These are phyloP conservation scores for Iberis pinnata DNA, from an alignment of 345 rosid species.

Conservation along the genomic window DNA sequence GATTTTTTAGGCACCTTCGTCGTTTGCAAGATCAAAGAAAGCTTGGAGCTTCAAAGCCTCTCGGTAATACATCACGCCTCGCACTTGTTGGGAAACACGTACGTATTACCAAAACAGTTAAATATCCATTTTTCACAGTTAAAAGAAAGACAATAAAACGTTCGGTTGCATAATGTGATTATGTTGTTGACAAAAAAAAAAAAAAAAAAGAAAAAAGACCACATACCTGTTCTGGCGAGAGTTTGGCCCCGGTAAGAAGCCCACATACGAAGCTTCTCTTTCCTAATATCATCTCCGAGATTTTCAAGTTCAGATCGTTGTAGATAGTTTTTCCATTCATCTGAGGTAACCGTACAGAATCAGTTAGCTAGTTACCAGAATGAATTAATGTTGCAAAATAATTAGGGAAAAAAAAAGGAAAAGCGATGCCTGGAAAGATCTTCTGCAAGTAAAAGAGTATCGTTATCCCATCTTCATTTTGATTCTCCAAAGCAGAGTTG, in stretches of 20 bases:
- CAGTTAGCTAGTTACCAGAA: not conserved
- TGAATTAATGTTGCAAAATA: not conserved
- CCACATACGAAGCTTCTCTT: constrained; percentile 68
- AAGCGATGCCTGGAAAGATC: constrained; percentile 62
- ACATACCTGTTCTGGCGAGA: constrained; percentile 64
- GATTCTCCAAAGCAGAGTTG: constrained; percentile 38
- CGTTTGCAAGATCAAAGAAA: constrained; percentile 63
- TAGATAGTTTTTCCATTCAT: constrained; percentile 70
- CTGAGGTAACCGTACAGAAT: constrained; percentile 31
- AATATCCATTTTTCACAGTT: not conserved
- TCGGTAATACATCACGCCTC: constrained; percentile 89
- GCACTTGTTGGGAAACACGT: too few relatives aligned
- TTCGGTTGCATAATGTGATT: too few relatives aligned
- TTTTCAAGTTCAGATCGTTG: constrained; percentile 54
- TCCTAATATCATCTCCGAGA: constrained; percentile 31
- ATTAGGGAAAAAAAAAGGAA: not conserved
- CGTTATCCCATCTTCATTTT: constrained; percentile 81
- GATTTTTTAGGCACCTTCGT: constrained; percentile 39
- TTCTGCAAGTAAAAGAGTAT: constrained; percentile 71
- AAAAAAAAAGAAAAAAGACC: constrained; percentile 23
- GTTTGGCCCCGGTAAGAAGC: constrained; percentile 84
- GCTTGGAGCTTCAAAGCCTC: constrained; percentile 78
- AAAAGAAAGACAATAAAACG: constrained; percentile 23
- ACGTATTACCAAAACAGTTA: too few relatives aligned
- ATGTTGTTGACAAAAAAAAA: too few relatives aligned